These are phyloP conservation scores for Candida sp. DNA, from an alignment of 1,139 yeast genomes.

Conservation along the genomic window DNA sequence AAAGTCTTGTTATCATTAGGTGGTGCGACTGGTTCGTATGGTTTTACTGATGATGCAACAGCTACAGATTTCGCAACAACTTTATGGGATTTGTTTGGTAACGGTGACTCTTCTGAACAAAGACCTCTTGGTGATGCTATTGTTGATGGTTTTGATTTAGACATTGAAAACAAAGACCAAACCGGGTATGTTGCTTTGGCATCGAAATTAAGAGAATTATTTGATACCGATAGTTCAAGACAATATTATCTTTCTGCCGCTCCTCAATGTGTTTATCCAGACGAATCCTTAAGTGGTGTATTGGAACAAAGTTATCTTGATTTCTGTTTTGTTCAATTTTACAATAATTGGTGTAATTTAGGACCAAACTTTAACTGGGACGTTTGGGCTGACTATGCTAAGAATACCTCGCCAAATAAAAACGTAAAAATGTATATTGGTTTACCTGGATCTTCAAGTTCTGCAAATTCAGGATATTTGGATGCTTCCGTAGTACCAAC, in stretches of 20 bases:
- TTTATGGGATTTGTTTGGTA: constrained; percentile 86
- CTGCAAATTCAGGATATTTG: constrained; percentile 52
- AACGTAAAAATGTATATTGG: constrained; percentile 67
- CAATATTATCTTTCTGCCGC: constrained; percentile 84
- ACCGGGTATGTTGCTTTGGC: constrained; percentile 64
- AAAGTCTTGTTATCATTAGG: constrained; percentile 81
- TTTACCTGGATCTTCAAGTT: constrained; percentile 65
- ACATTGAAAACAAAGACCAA: constrained; percentile 40
- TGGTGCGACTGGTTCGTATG: constrained; percentile 81
- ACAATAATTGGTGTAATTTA: constrained; percentile 81
- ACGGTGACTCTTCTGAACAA: constrained; percentile 48
- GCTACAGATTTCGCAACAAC: constrained; percentile 71
- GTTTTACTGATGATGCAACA: constrained; percentile 58
- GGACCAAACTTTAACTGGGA: constrained; percentile 72
- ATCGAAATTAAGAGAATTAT: constrained; percentile 55
- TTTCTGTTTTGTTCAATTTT: constrained; percentile 88
- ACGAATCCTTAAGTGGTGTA: constrained; percentile 73
- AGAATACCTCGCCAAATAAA: constrained; percentile 59
- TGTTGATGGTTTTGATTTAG: constrained; percentile 47
- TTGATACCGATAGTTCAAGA: constrained; percentile 50
- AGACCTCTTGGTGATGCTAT: constrained; percentile 72
- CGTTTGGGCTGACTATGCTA: constrained; percentile 75
- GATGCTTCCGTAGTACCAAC: constrained; percentile 15
- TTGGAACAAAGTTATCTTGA: constrained; percentile 64
- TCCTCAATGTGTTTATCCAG: constrained; percentile 95